Base-by-base conservation (phyloP, 352 stramenopile genomes). In the Pythium utonaiense region DNA sequence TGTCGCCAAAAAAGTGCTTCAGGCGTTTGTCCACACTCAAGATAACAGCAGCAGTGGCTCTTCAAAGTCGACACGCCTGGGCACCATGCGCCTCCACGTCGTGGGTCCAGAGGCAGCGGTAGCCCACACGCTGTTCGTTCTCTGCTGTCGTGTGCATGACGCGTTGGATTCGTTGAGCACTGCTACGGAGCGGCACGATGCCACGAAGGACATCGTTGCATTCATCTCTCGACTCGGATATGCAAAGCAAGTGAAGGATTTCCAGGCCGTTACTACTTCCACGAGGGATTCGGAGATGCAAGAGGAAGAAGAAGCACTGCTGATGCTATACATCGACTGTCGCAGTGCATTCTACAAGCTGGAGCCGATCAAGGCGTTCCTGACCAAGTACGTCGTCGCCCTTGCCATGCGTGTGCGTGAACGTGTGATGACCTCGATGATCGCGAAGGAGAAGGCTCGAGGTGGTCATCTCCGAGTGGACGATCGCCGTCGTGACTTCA, bases 291-390 rank as follows among this genome's bases (percentile, higher is more conserved):
- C 53, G 22, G 34, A 72, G 36, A 22, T 66, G 6, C 52, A 88
- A 17, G 80, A 91, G 36, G 84, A 95, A 24, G 70, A 93, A 49
- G 88, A 96, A 42, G 82, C 80, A 21, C 61, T 96, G 22, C 62
- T 97, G 21, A 82, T 89, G 71, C 68, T 96, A 16, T 96, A 96
- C 64, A 91, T 91, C 13, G 87, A 96, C 42, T 95, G 83, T 42
- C 84, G 90, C 28, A 81, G 82, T 16, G 77, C 78, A 1, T 97
- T 96, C 56, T 91, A 88, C 74, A 96, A 96, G 57, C 64, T 96
- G 9, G 88, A 96, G 41, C 60, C 53, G 9, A 79, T 96, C 30
- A 89, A 91, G 27, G 62, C 70, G 1, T 62, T 76, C 6, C 63
- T 96, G 0, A 75, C 82, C 3, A 77, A 67, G 19, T 74, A 74